Evolutionary conservation across 2,329 filamentous ascomycete genomes (phyloP).

Genomic region (Fusarium torulosum): DNA sequence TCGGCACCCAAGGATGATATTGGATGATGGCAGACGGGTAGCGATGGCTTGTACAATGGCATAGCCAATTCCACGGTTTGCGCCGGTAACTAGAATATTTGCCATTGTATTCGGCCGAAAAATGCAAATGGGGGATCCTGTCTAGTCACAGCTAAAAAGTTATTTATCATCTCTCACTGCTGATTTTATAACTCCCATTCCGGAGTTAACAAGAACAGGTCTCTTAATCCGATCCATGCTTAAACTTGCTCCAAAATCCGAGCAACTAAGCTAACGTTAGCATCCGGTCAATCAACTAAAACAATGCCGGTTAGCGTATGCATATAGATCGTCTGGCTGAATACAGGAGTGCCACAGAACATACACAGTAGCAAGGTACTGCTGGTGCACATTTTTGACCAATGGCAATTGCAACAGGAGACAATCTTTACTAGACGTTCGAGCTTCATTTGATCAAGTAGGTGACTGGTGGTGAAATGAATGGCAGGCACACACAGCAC

Average conservation of each 20-base stretch:
- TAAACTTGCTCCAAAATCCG: background rate
- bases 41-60: conserved; percentile 21
- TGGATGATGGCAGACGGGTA: background rate
- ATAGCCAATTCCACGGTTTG: conserved; percentile 23
- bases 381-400: background rate
- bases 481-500: no score
- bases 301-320: no score
- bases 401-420: conserved; percentile 1
- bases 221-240: background rate
- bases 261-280: background rate
- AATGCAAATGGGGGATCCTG: no score
- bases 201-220: background rate
- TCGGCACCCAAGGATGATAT: conserved; percentile 16
- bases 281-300: background rate
- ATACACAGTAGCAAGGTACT: background rate
- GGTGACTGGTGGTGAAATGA: no score
- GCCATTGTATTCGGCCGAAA: background rate
- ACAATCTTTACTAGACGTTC: background rate
- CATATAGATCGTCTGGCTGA: background rate
- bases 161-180: background rate
- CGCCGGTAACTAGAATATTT: conserved; percentile 9
- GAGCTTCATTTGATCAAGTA: background rate
- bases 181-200: background rate
- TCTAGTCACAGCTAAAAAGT: no score
- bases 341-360: conserved; percentile 1